Evolutionary conservation across 148 eudicot genomes (phyloP).

Genomic region (Euryodendron excelsum): DNA sequence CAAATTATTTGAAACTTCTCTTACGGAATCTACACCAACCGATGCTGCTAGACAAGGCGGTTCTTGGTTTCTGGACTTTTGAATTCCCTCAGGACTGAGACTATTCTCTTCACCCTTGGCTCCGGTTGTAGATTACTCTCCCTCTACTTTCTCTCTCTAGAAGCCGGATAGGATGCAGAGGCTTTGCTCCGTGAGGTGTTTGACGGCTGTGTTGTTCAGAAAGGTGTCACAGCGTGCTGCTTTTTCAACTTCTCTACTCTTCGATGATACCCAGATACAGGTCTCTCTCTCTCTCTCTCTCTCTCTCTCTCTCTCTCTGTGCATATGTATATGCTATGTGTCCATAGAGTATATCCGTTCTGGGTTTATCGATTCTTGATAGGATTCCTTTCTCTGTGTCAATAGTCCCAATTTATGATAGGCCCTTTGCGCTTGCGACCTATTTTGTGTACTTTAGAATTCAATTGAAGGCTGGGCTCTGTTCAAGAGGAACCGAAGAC

Average conservation of each 20-base stretch:
- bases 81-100: not conserved
- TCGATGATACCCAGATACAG: constrained; percentile 92
- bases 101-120: not conserved
- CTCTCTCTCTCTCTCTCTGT: not conserved
- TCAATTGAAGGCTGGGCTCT: no score
- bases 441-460: no score
- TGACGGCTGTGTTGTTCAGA: constrained; percentile 31
- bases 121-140: not conserved
- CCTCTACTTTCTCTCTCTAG: not conserved
- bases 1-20: no score
- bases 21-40: no score
- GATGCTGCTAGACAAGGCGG: no score
- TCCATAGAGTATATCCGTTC: not conserved
- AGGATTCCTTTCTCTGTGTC: not conserved
- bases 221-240: constrained; percentile 32
- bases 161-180: constrained; percentile 47
- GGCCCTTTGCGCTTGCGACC: no score
- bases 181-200: constrained; percentile 38
- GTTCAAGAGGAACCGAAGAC: no score
- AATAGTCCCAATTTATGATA: no score
- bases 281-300: constrained; percentile 22
- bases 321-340: not conserved
- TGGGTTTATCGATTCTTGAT: not conserved
- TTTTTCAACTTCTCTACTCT: constrained; percentile 73
- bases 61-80: no score